phyloP scores from a whole-genome alignment of 129 eudicot genomes.

The Flaveria trinervia region DNA sequence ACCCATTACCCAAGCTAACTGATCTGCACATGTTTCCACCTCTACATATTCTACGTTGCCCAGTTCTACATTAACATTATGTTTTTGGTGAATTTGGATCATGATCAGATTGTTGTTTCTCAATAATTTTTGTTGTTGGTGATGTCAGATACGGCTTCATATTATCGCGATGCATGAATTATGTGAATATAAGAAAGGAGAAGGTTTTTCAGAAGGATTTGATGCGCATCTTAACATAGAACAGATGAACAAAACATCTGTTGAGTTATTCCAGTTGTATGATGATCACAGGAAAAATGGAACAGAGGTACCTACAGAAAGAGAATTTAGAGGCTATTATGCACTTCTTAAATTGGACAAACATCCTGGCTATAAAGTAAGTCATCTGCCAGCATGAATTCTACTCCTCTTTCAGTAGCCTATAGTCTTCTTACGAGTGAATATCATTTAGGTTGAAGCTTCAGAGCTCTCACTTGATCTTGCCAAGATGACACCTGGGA shows the following conservation, averaged over 20 bases:
- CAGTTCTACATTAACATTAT: neutral
- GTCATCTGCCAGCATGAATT: conserved; percentile 34
- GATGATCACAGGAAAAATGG: conserved; percentile 97
- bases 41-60: conserved; percentile 1
- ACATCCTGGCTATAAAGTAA: conserved; percentile 98
- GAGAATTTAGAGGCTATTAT: conserved; percentile 96
- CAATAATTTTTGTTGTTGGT: conserved; percentile 22
- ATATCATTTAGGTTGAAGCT: conserved; percentile 83
- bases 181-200: conserved; percentile 91
- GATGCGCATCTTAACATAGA: conserved; percentile 99
- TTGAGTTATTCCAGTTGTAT: conserved; percentile 85
- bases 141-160: conserved; percentile 89
- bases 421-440: conserved; percentile 33
- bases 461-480: conserved; percentile 98
- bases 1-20: neutral
- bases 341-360: conserved; percentile 95
- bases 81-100: conserved; percentile 14
- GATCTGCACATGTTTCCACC: neutral
- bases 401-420: conserved; percentile 14
- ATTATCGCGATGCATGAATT: conserved; percentile 94
- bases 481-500: conserved; percentile 88
- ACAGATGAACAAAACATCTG: conserved; percentile 98
- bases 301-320: conserved; percentile 74
- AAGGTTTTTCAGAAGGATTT: conserved; percentile 97
- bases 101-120: conserved; percentile 6